Conservation (phyloP, 192 early-diverging fungal genomes). For the Umbelopsis sp. region DNA sequence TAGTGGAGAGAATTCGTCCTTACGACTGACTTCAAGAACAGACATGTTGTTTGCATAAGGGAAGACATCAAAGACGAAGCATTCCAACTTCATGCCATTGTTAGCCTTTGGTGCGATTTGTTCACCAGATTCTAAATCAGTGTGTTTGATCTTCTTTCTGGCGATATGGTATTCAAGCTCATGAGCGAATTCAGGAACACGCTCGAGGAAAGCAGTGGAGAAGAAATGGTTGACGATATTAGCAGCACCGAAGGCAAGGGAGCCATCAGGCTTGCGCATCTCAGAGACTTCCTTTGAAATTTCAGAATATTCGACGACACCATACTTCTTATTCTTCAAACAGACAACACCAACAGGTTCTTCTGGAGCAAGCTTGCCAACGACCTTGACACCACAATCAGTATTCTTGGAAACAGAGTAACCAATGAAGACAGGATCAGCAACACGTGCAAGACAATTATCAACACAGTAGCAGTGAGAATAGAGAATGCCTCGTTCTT, state of each 20-base stretch:
- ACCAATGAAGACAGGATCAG: constrained; percentile 88
- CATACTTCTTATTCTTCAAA: constrained; percentile 66
- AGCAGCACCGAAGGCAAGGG: constrained; percentile 77
- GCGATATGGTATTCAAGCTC: constrained; percentile 88
- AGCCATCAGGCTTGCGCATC: constrained; percentile 50
- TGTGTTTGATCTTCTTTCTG: constrained; percentile 86
- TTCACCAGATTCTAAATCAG: constrained; percentile 71
- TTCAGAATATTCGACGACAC: constrained; percentile 95
- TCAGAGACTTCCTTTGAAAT: constrained; percentile 74
- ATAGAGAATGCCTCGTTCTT: constrained; percentile 73
- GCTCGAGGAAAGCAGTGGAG: constrained; percentile 77
- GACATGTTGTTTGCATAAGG: constrained; percentile 75
- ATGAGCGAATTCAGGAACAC: constrained; percentile 68
- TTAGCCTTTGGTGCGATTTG: constrained; percentile 59
- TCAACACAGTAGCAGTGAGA: constrained; percentile 93
- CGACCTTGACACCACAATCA: constrained; percentile 87
- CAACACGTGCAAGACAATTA: constrained; percentile 89
- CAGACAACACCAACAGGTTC: constrained; percentile 93
- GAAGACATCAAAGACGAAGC: constrained; percentile 97
- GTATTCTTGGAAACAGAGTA: constrained; percentile 75
- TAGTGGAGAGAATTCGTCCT: constrained; percentile 90
- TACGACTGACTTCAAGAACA: constrained; percentile 80
- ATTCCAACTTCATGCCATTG: constrained; percentile 93
- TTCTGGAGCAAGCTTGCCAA: constrained; percentile 78
- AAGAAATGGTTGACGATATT: constrained; percentile 97